Percentiles rank a stretch among this genome's conserved stretches.
Conservation (phyloP, 2,329 filamentous ascomycete species). For the Ophiostoma montium region DNA sequence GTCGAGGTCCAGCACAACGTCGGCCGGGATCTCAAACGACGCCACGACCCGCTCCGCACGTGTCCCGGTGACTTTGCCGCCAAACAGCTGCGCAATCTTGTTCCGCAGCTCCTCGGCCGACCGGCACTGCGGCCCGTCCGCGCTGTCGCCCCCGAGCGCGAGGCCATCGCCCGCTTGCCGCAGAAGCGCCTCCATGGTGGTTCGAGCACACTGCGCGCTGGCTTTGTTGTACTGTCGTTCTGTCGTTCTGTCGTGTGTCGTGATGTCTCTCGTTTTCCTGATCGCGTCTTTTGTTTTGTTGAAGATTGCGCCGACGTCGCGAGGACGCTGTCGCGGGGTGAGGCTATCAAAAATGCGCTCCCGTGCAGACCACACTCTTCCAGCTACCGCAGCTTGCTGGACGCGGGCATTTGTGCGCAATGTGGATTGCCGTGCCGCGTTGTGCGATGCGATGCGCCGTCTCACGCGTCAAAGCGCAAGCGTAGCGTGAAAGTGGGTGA, state of each 20-base stretch:
- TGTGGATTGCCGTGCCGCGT: too few species aligned
- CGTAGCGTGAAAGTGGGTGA: too few species aligned
- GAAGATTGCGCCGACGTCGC: too few species aligned
- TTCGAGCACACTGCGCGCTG: too few species aligned
- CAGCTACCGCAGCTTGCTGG: too few species aligned
- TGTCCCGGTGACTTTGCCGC: slow-evolving; percentile 29
- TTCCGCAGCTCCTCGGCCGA: slow-evolving; percentile 32
- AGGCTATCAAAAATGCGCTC: too few species aligned
- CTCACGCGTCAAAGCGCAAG: too few species aligned
- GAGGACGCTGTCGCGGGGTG: too few species aligned
- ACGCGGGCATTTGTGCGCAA: too few species aligned
- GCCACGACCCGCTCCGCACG: slow-evolving; percentile 35
- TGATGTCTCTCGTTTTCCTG: background rate
- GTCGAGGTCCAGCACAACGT: slow-evolving; percentile 25
- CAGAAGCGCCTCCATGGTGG: slow-evolving; percentile 20
- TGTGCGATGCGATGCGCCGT: too few species aligned
- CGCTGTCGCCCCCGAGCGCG: slow-evolving; percentile 13
- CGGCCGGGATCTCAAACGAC: slow-evolving; percentile 31
- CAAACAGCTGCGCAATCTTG: slow-evolving; percentile 28
- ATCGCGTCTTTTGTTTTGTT: background rate
- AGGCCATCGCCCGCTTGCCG: slow-evolving; percentile 14
- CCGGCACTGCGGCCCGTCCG: slow-evolving; percentile 17
- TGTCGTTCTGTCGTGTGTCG: background rate
- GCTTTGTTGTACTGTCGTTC: background rate
- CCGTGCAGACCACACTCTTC: too few species aligned